Base-by-base conservation (phyloP, 768 basidiomycete species). In the Hypsizygus marmoreus region DNA sequence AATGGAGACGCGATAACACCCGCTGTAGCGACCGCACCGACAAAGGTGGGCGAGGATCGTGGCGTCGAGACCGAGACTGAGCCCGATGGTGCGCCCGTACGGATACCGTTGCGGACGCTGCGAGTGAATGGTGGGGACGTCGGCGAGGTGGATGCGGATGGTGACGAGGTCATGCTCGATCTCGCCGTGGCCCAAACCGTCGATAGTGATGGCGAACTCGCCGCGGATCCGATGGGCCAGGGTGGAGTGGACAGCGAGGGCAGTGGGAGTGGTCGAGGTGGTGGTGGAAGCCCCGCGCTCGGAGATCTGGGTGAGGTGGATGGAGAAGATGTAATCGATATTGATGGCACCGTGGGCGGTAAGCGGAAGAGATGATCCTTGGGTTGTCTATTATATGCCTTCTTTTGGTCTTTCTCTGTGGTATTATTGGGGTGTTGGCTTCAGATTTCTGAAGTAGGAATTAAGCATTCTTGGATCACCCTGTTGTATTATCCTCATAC, bases 341-440 rank as follows among this genome's bases (percentile, higher is more conserved):
- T 55, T 2, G 66, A 67, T 48, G 67, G 62, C 14, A 66, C 66
- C 8, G 64, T 66, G n/a, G 66, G 66, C 31, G 69, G 60, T 20
- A 68, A 68, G 47, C 50, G 67, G 55, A 70, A 70, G 49, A 61
- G 67, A 45, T 70, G 54, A 60, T 19, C 29, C 17, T 38, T 26
- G 26, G 14, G 7, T 35, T 35, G 6, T 35, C 22, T 13, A 3
- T 16, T 35, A 17, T 35, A 17, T 5, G n/a, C 19, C 19, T 34
- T 34, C 6, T 34, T 35, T 4, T 6, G 7, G 34, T n/a, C 4
- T n/a, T n/a, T 35, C 34, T 16, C 22, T 13, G 9, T 35, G n/a
- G n/a, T n/a, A n/a, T n/a, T n/a, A n/a, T n/a, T n/a, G n/a, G n/a
- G n/a, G n/a, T n/a, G n/a, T n/a, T n/a, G n/a, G n/a, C n/a, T n/a